A percentile compares a stretch with the other conserved stretches of the same genome.
Conservation (phyloP, 768 basidiomycete genomes). For the Tremella yokohamensis region DNA sequence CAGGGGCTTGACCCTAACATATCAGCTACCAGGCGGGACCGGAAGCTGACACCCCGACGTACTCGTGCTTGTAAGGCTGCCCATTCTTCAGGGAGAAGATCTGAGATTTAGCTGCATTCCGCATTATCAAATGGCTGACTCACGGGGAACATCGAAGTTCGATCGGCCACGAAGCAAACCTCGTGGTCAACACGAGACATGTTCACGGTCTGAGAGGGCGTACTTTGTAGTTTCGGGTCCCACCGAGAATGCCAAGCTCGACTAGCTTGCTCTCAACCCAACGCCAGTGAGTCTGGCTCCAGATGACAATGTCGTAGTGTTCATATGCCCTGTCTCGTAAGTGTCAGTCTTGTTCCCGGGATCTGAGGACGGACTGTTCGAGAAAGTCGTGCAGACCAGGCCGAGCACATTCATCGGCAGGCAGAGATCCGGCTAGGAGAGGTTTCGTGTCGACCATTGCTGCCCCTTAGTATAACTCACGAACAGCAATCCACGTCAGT, state of each 20-base stretch:
- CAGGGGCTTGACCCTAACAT: slow-evolving; percentile 44
- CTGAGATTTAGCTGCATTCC: slow-evolving; percentile 10
- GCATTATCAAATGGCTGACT: background rate
- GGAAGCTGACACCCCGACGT: background rate
- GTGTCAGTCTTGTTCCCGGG: background rate
- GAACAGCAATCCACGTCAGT: slow-evolving; percentile 5
- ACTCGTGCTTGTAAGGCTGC: slow-evolving; percentile 73
- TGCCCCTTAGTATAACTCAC: slow-evolving; percentile 38
- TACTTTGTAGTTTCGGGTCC: slow-evolving; percentile 59
- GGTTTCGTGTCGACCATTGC: slow-evolving; percentile 83
- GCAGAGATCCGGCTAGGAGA: slow-evolving; percentile 72
- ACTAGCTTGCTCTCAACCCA: slow-evolving; percentile 85
- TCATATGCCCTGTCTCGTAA: slow-evolving; percentile 58
- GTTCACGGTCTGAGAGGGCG: background rate
- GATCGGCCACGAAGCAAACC: slow-evolving; percentile 67
- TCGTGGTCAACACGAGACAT: slow-evolving; percentile 34
- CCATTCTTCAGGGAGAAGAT: slow-evolving; percentile 69
- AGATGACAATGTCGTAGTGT: slow-evolving; percentile 84
- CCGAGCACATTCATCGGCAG: slow-evolving; percentile 74
- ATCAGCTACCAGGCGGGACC: background rate
- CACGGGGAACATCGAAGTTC: slow-evolving; percentile 79
- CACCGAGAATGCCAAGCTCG: slow-evolving; percentile 79
- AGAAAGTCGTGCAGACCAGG: slow-evolving; percentile 81
- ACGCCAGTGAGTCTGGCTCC: slow-evolving; percentile 77
- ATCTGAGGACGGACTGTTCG: slow-evolving; percentile 53